A percentile compares a stretch with the other conserved stretches of the same genome.
phyloP scores from a whole-genome alignment of 2,329 filamentous ascomycete genomes.

The Pseudocercospora crystallina region DNA sequence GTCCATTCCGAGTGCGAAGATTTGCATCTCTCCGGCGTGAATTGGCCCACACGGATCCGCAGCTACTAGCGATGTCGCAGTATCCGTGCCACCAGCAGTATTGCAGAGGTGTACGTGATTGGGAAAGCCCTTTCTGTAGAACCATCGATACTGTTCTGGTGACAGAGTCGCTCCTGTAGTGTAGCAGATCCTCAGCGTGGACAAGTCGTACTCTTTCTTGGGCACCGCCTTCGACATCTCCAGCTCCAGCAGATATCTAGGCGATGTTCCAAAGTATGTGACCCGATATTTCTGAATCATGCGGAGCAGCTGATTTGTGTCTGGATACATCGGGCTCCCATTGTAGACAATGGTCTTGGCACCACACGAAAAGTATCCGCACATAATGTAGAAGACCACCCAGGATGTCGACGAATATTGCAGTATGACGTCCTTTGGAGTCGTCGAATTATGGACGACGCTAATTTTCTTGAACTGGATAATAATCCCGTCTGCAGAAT shows the following conservation, averaged over 20 bases:
- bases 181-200: slow-evolving; percentile 43
- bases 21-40: slow-evolving; percentile 41
- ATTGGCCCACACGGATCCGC: slow-evolving; percentile 45
- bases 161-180: slow-evolving; percentile 48
- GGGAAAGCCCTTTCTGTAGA: slow-evolving; percentile 44
- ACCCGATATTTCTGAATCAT: slow-evolving; percentile 40
- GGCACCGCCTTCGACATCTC: slow-evolving; percentile 39
- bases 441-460: slow-evolving; percentile 46
- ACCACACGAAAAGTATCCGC: slow-evolving; percentile 28
- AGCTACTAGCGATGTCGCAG: slow-evolving; percentile 46
- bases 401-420: slow-evolving; percentile 50
- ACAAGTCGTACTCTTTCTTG: slow-evolving; percentile 40
- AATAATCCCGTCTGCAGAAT: slow-evolving; percentile 37
- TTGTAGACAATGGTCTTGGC: slow-evolving; percentile 46
- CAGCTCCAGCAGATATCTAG: slow-evolving; percentile 47
- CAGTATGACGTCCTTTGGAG: slow-evolving; percentile 42
- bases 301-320: slow-evolving; percentile 37
- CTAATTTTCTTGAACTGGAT: slow-evolving; percentile 47
- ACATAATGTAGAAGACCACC: slow-evolving; percentile 47
- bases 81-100: slow-evolving; percentile 51
- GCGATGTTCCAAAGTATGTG: slow-evolving; percentile 47
- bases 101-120: slow-evolving; percentile 41
- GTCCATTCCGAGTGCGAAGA: slow-evolving; percentile 47
- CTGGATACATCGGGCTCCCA: slow-evolving; percentile 45
- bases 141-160: slow-evolving; percentile 46